These are phyloP conservation scores for Globisporangium parvum DNA, from an alignment of 352 stramenopile genomes.

Conservation along the genomic window DNA sequence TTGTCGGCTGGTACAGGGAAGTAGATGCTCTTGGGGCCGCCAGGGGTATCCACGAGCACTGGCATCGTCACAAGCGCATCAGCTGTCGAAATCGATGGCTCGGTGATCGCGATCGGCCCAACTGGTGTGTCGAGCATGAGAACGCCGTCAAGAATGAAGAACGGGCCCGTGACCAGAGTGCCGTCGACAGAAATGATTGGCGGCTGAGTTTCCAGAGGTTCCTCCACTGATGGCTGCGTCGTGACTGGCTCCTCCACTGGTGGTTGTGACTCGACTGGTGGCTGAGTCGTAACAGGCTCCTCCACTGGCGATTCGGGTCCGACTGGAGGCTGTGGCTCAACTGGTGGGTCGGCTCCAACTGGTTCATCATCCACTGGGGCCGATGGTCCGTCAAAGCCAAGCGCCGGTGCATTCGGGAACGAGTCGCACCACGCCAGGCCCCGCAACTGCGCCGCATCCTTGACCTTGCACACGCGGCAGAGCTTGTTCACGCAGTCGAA, in stretches of 20 bases:
- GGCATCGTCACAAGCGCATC: not conserved
- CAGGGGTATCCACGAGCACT: not conserved
- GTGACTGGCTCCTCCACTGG: not conserved
- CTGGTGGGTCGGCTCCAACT: not conserved
- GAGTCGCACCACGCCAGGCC: constrained; percentile 1
- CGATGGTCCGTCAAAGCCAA: not conserved
- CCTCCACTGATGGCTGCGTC: not conserved
- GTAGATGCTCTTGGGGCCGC: not conserved
- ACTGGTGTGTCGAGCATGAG: not conserved
- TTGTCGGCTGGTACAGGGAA: not conserved
- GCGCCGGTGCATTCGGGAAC: not conserved
- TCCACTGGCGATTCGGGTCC: no score
- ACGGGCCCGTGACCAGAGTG: not conserved
- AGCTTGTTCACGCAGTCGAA: constrained; percentile 5
- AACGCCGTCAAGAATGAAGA: not conserved
- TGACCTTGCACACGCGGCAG: constrained; percentile 6
- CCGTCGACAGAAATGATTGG: not conserved
- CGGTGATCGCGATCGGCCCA: not conserved
- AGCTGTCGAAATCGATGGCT: not conserved
- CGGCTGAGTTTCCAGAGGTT: no score
- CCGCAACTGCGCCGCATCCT: constrained; percentile 1
- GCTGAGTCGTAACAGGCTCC: not conserved
- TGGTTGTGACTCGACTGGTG: not conserved
- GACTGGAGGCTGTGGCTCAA: not conserved
- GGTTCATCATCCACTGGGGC: not conserved